These are phyloP conservation scores for Aphanomyces invadans DNA, from an alignment of 352 stramenopile genomes.

Conservation along the genomic window DNA sequence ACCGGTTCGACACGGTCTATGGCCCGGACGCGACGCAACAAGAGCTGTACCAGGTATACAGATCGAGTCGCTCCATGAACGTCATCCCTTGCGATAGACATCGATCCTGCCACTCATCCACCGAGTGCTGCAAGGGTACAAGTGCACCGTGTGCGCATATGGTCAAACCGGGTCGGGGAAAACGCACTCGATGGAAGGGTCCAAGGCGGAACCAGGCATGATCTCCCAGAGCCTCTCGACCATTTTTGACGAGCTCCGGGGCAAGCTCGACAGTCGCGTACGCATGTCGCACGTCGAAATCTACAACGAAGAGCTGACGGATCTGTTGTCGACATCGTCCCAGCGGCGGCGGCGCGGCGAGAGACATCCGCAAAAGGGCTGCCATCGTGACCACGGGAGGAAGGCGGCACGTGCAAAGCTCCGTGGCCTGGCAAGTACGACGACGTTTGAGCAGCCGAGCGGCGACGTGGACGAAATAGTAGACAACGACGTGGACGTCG, in stretches of 20 bases:
- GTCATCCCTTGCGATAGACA: background rate
- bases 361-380: background rate
- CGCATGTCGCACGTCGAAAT: conserved; percentile 24
- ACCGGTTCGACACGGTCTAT: conserved; percentile 25
- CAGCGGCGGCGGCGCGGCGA: conserved; percentile 4
- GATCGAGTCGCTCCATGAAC: background rate
- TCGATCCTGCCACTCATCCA: conserved; percentile 18
- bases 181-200: conserved; percentile 25
- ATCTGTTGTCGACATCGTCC: conserved; percentile 7
- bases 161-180: conserved; percentile 24
- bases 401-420: background rate
- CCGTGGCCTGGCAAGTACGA: background rate
- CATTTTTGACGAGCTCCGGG: conserved; percentile 3
- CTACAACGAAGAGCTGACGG: conserved; percentile 25
- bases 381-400: background rate
- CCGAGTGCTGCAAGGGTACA: conserved; percentile 19
- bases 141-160: conserved; percentile 24
- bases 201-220: background rate
- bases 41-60: conserved; percentile 22
- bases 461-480: background rate
- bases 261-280: background rate
- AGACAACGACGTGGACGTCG: conserved; percentile 9
- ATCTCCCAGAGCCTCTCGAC: conserved; percentile 17
- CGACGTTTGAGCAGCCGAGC: too few species aligned
- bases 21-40: conserved; percentile 15